Evolutionary conservation across 768 basidiomycete genomes (phyloP).

Genomic region (Butyriboletus loyo): DNA sequence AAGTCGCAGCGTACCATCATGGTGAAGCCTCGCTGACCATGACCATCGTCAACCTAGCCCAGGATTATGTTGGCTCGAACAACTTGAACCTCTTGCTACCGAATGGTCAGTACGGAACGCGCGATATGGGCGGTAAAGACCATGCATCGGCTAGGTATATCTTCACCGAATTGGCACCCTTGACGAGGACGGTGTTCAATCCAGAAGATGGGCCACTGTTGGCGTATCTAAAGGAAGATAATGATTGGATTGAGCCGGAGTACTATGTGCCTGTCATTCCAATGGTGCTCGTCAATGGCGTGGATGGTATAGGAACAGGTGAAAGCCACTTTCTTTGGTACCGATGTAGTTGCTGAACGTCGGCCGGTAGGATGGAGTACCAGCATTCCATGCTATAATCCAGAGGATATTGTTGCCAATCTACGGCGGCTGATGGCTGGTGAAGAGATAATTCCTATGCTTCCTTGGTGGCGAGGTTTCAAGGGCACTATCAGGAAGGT

Average conservation of each 20-base stretch:
- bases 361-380: slow-evolving; percentile 84
- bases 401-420: slow-evolving; percentile 84
- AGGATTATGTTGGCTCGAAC: slow-evolving; percentile 93
- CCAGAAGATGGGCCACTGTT: slow-evolving; percentile 85
- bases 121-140: slow-evolving; percentile 91
- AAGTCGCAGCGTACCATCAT: slow-evolving; percentile 95
- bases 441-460: slow-evolving; percentile 82
- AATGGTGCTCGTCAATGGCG: slow-evolving; percentile 86
- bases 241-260: slow-evolving; percentile 83
- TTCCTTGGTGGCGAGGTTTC: slow-evolving; percentile 98
- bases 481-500: slow-evolving; percentile 80
- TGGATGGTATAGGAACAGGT: slow-evolving; percentile 98
- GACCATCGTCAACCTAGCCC: slow-evolving; percentile 93
- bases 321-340: slow-evolving; percentile 18
- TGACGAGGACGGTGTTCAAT: slow-evolving; percentile 78
- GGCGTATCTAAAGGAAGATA: slow-evolving; percentile 82
- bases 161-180: slow-evolving; percentile 72
- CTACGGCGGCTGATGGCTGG: slow-evolving; percentile 81
- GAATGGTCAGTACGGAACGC: slow-evolving; percentile 94
- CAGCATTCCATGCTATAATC: slow-evolving; percentile 87
- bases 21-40: slow-evolving; percentile 84
- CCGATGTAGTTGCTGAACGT: background rate
- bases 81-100: slow-evolving; percentile 88
- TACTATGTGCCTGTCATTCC: slow-evolving; percentile 92
- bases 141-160: slow-evolving; percentile 97